Evolutionary conservation across 129 eudicot genomes (phyloP), one percentile per base, ranked within the genome.

Genomic region (Helianthus tuberosus): DNA sequence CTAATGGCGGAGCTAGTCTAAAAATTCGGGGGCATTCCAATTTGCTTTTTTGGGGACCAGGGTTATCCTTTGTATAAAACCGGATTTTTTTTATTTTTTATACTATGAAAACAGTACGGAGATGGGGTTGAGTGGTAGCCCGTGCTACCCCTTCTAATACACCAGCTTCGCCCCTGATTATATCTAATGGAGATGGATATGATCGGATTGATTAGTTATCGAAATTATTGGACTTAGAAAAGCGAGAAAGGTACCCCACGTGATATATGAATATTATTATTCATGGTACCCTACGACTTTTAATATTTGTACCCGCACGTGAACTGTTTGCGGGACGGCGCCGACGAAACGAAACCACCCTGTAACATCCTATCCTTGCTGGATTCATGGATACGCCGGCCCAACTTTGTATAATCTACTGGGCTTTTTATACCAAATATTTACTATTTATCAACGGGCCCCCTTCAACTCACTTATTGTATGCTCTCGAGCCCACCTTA

Each of bases 221-320:
- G 0, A 20, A 20, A 20, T 20, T 20, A 20, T 29, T 73, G 39
- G 52, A 64, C 61, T 49, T 29, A 23, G 0, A 11, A 16, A 16
- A 16, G 32, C 48, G 9, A 27, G 75, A 53, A 53, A 43, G 54
- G 57, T 61, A 17, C 43, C 59, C 77, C 76, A 77, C 65, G 81
- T 77, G 81, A 77, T 61, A 77, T n/a, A 76, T 25, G 15, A 69
- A 48, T 58, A 68, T 60, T 58, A 68, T 60, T 51, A 41, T 36
- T 69, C 49, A 41, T 36, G 55, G 73, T 53, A 72, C 83, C 83
- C 74, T 65, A 64, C 77, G 66, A 14, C 27, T 39, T 51, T 52
- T 43, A 72, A 64, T 64, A 72, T 32, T 64, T 72, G 78, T 79
- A 79, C 78, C 82, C 82, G 73, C 83, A 79, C 78, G 83, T 79